Evolutionary conservation across 148 eudicot species (phyloP).

Genomic region (Limonium bicolor): DNA sequence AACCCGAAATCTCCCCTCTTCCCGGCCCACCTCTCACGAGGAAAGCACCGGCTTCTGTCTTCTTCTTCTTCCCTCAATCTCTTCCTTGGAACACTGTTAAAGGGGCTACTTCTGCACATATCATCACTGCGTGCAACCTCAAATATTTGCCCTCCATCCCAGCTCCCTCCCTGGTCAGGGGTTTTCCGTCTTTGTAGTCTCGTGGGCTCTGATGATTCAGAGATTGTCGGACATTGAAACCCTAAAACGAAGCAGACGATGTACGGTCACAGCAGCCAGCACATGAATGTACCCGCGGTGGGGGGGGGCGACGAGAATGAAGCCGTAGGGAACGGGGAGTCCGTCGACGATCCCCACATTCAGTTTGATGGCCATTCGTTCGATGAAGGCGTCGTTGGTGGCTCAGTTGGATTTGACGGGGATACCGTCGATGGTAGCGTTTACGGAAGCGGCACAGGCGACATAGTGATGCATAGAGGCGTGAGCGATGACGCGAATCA

Average conservation of each 20-base stretch:
- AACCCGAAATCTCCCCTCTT: too few species aligned
- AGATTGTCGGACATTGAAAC: constrained; percentile 6
- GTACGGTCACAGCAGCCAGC: constrained; percentile 14
- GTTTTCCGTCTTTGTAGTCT: too few species aligned
- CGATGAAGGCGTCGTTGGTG: constrained; percentile 14
- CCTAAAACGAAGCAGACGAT: constrained; percentile 14
- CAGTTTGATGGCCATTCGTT: constrained; percentile 12
- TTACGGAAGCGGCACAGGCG: constrained; percentile 17
- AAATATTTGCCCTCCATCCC: background rate
- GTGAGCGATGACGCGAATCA: constrained; percentile 18
- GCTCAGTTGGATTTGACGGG: constrained; percentile 8
- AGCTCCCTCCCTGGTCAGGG: background rate
- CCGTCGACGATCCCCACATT: constrained; percentile 32
- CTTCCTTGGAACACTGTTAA: background rate
- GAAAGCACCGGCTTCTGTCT: background rate
- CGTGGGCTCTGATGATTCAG: constrained; percentile 7
- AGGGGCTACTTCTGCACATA: too few species aligned
- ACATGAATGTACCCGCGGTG: constrained; percentile 13
- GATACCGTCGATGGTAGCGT: constrained; percentile 14
- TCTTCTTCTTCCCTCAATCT: background rate
- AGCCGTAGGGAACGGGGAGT: constrained; percentile 23
- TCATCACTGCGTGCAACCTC: too few species aligned
- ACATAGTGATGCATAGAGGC: constrained; percentile 6
- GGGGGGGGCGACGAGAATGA: constrained; percentile 18
- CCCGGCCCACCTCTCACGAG: background rate